A percentile compares a stretch with the other conserved stretches of the same genome.
These are phyloP conservation scores for Entamoeba nuttalli DNA, from an alignment of 208 protist species.

Conservation along the genomic window DNA sequence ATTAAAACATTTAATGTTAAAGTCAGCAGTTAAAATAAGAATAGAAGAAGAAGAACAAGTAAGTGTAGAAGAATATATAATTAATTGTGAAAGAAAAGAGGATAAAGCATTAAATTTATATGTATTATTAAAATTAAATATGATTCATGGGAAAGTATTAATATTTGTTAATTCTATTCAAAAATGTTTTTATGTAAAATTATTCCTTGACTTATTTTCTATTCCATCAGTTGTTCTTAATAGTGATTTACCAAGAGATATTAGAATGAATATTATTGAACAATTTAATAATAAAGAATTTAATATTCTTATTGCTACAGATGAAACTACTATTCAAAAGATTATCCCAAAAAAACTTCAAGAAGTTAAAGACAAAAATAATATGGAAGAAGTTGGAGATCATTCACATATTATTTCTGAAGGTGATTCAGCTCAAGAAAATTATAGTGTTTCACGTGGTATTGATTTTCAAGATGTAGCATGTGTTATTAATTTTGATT, in stretches of 20 bases:
- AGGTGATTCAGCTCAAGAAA: background rate
- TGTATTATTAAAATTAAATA: background rate
- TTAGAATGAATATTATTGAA: background rate
- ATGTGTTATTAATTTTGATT: slow-evolving; percentile 1
- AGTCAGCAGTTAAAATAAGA: background rate
- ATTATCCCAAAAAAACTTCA: background rate
- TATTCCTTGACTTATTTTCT: background rate
- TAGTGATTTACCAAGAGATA: background rate
- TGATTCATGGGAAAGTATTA: background rate
- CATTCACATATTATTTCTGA: too few relatives aligned
- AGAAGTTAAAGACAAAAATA: background rate
- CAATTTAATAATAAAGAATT: background rate
- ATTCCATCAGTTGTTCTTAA: background rate
- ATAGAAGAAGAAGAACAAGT: background rate
- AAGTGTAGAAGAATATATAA: background rate
- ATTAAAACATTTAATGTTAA: background rate
- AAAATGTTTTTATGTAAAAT: background rate
- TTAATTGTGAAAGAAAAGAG: background rate
- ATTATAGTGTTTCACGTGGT: background rate
- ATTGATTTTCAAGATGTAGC: slow-evolving; percentile 3
- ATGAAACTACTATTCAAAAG: background rate
- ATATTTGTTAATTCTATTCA: background rate
- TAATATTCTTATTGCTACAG: background rate
- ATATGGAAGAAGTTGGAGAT: background rate
- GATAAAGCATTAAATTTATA: background rate